Base-by-base conservation (phyloP, 139 green algal species). In the Picochlorum sp. region DNA sequence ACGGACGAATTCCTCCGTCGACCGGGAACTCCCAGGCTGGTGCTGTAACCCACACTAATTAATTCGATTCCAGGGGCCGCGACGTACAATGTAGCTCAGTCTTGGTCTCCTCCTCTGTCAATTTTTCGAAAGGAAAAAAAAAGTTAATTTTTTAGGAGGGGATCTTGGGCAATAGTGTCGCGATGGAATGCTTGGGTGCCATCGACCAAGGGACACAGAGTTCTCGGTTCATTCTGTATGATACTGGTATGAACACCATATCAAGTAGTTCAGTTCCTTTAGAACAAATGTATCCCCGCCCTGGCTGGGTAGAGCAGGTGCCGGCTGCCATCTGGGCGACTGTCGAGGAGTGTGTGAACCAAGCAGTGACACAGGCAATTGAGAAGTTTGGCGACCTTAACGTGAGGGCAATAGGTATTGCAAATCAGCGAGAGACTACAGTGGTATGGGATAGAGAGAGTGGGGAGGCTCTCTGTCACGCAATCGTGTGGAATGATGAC, bases 231-330 rank as follows among this genome's bases (percentile, higher is more conserved):
- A 79, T 85, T 45, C 34, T 97, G 2, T 97, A 93, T 74, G 81
- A 94, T 60, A 37, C 44, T 6, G 14, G 82, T 0, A 79, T 64
- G 10, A 52, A 68, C 1, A 41, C 74, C 1, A 46, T 97, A 6
- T 75, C 78, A 20, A 87, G 65, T 4, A 74, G 84, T 57, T 89
- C 96, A 41, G 63, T 87, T 9, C 71, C 84, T 51, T 74, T 95
- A 20, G 64, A 64, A 18, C 89, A 96, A 66, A 76, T 85, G 10
- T 83, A 83, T 50, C 86, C 85, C 2, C 68, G 82, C 16, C 66
- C 87, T 1, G 91, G 90, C 79, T 98, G 92, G 92, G 83, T 82
- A 49, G 93, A 98, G 74, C 93, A 98, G 58, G 87, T 97, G 32
- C 90, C 93, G 0, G 13, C 81, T 21, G 78, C 85, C 16, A 92